Conservation (phyloP, 2,329 filamentous ascomycete genomes). For the Madurella mycetomatis region DNA sequence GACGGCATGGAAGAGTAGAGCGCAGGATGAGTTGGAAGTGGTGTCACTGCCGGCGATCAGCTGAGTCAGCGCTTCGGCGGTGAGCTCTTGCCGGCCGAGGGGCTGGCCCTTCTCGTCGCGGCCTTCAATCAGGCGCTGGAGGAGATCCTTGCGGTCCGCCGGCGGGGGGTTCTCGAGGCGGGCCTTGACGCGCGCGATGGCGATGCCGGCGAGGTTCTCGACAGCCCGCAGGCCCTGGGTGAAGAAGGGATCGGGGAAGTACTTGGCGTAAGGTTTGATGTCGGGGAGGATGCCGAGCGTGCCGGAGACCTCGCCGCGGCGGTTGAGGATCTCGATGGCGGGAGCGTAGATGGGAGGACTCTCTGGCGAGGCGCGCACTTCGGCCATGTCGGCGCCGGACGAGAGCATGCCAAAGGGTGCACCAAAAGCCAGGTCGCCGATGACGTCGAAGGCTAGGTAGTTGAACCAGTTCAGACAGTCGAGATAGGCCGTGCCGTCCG, state of each 20-base stretch:
- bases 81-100: slow-evolving; percentile 73
- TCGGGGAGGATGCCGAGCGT: slow-evolving; percentile 70
- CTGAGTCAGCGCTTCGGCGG: slow-evolving; percentile 84
- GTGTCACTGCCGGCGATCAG: slow-evolving; percentile 78
- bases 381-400: slow-evolving; percentile 70
- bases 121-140: slow-evolving; percentile 80
- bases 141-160: slow-evolving; percentile 69
- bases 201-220: slow-evolving; percentile 79
- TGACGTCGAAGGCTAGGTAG: slow-evolving; percentile 52
- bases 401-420: slow-evolving; percentile 79
- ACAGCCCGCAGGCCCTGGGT: slow-evolving; percentile 68
- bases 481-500: slow-evolving; percentile 54
- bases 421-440: slow-evolving; percentile 62
- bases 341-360: slow-evolving; percentile 63
- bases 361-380: slow-evolving; percentile 60
- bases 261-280: slow-evolving; percentile 75
- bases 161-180: slow-evolving; percentile 66
- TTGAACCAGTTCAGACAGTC: slow-evolving; percentile 82
- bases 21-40: slow-evolving; percentile 75
- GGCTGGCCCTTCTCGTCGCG: slow-evolving; percentile 74
- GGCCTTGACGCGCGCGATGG: slow-evolving; percentile 72
- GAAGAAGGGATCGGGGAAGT: slow-evolving; percentile 80
- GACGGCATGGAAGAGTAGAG: slow-evolving; percentile 72
- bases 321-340: slow-evolving; percentile 84
- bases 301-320: slow-evolving; percentile 79